Conservation (phyloP, 208 protist species). For the Porcisia hertigi region DNA sequence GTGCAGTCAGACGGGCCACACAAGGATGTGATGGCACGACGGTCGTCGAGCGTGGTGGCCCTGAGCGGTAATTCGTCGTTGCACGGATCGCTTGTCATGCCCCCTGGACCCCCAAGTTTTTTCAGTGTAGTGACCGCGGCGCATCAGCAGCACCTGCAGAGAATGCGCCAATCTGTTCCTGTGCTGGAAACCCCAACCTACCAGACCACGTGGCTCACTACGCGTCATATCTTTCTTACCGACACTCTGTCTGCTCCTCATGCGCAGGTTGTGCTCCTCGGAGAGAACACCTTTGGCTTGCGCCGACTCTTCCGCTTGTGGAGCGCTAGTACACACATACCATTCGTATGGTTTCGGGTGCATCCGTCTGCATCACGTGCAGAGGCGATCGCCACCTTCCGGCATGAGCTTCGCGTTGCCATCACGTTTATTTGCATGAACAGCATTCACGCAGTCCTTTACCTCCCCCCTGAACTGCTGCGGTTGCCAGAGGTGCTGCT, state of each 20-base stretch:
- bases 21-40: constrained; percentile 12
- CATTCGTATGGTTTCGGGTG: constrained; percentile 54
- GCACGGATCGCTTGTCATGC: constrained; percentile 4
- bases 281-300: constrained; percentile 47
- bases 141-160: neutral
- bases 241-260: constrained; percentile 32
- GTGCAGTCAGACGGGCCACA: constrained; percentile 20
- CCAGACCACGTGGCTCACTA: constrained; percentile 62
- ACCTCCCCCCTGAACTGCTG: constrained; percentile 61
- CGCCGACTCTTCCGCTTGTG: constrained; percentile 61
- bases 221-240: constrained; percentile 26
- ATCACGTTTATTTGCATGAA: constrained; percentile 49
- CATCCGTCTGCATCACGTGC: constrained; percentile 12
- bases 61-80: constrained; percentile 19
- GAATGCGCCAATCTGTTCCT: neutral
- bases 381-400: constrained; percentile 40
- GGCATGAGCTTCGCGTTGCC: constrained; percentile 50
- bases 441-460: constrained; percentile 54
- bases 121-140: neutral
- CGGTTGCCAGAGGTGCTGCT: constrained; percentile 43
- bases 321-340: constrained; percentile 44
- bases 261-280: constrained; percentile 55
- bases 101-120: neutral
- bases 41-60: constrained; percentile 6
- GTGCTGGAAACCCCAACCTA: constrained; percentile 33